Evolutionary conservation across 1,139 yeast species (phyloP), one percentile per base, ranked within the genome.

Genomic region (Saccharomycopsis hybrid): DNA sequence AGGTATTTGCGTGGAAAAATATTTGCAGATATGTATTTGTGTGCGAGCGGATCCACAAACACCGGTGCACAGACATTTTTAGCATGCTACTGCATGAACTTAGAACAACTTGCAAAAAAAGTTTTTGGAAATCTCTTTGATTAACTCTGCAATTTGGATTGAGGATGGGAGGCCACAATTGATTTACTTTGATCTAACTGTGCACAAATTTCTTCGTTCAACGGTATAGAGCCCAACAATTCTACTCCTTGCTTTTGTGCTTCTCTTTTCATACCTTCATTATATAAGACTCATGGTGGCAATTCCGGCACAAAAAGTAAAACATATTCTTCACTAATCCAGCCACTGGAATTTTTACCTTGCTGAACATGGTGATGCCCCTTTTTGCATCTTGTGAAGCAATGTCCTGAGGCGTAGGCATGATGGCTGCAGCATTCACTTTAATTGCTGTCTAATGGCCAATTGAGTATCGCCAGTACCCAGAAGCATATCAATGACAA

Each of bases 391-490:
- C 96, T 5, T 83, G 74, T 29, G 87, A 65, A 0, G 96, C 95
- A 47, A 87, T 78, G 57, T 87, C 96, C 61, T 87, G 96, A 0
- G 95, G 94, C 0, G 96, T 87, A 1, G 90, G 80, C 1, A 87
- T 95, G 45, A 87, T 78, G 0, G 87, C 74, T 0, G 95, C 88
- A 0, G 95, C 96, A 57, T 81, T 85, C 0, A 87, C 78, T 76
- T 72, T 11, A 85, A 65, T 58, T 82, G 85, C 62, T 87, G 96
- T 31, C 90, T 81, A 30, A 88, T 73, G 0, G 95, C 85, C 51
- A 87, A 70, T 60, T 87, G 96, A 0, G 88, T 85, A 60, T 87
- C 96, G 9, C 96, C 96, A 0, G 96, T 87, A 3, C 96, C 96
- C 0, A 96, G 96, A 1, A 96, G 96, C 86, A 87, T 78, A 59